Conservation (phyloP, 768 basidiomycete genomes). For the Mycena maculata region DNA sequence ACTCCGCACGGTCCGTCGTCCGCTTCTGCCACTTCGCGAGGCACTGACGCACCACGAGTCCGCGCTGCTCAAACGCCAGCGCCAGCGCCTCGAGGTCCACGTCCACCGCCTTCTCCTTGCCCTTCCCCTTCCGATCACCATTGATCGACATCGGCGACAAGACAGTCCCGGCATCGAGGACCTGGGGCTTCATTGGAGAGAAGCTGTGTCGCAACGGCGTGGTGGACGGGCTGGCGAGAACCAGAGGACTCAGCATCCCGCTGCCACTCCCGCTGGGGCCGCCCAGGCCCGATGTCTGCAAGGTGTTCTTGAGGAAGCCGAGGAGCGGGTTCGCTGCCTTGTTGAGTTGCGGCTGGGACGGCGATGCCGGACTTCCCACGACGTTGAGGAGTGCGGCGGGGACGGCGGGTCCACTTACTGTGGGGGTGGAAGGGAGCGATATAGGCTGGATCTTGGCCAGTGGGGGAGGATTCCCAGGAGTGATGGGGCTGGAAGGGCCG, state of each 20-base stretch:
- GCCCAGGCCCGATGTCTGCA: constrained; percentile 39
- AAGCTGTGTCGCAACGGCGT: constrained; percentile 26
- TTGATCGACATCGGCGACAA: constrained; percentile 23
- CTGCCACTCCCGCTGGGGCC: constrained; percentile 24
- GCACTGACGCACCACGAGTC: constrained; percentile 52
- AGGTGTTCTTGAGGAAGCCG: constrained; percentile 47
- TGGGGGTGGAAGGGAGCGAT: constrained; percentile 61
- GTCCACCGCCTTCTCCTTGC: constrained; percentile 45
- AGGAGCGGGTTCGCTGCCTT: constrained; percentile 44
- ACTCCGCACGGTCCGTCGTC: constrained; percentile 59
- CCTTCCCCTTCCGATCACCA: constrained; percentile 39
- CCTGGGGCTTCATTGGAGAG: constrained; percentile 26
- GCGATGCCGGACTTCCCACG: constrained; percentile 19
- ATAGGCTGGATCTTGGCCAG: constrained; percentile 54
- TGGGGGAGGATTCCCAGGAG: constrained; percentile 52
- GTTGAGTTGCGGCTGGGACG: constrained; percentile 25
- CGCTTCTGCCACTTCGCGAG: constrained; percentile 62
- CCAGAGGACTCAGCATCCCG: constrained; percentile 59
- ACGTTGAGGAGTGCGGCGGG: not conserved
- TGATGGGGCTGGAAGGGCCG: constrained; percentile 29
- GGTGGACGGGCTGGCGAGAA: constrained; percentile 46
- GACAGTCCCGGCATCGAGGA: no score
- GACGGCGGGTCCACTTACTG: constrained; percentile 29
- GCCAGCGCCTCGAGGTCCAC: constrained; percentile 54
- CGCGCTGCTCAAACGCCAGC: constrained; percentile 53